These are phyloP conservation scores for Suillus paluster DNA, from an alignment of 768 basidiomycete genomes.

Conservation along the genomic window DNA sequence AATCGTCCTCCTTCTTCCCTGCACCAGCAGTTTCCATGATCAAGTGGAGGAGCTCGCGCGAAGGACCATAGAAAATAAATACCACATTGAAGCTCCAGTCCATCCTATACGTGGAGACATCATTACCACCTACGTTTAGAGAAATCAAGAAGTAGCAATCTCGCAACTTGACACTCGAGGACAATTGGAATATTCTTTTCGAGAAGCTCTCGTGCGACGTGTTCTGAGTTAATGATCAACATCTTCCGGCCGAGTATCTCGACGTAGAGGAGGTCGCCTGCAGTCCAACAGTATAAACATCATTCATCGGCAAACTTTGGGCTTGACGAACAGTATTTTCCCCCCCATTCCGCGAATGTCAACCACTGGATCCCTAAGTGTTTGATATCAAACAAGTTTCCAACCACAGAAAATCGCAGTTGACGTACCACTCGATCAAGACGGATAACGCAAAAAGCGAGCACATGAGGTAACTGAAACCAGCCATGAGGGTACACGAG, in stretches of 20 bases:
- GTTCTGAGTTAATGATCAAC: slow-evolving; percentile 28
- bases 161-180: no score
- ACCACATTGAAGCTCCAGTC: no score
- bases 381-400: slow-evolving; percentile 48
- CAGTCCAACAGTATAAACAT: neutral
- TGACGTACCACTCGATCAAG: slow-evolving; percentile 8
- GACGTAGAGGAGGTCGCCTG: slow-evolving; percentile 31
- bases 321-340: slow-evolving; percentile 41
- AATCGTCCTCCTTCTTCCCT: slow-evolving; percentile 9
- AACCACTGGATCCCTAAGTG: slow-evolving; percentile 42
- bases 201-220: slow-evolving; percentile 29
- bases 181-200: slow-evolving; percentile 33
- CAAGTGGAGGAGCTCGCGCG: no score
- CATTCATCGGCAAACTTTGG: neutral
- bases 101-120: no score
- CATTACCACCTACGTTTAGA: slow-evolving; percentile 7
- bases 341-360: slow-evolving; percentile 46
- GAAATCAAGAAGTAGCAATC: no score
- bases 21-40: no score
- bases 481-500: no score
- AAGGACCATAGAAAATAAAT: no score
- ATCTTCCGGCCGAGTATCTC: slow-evolving; percentile 29
- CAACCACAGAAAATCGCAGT: slow-evolving; percentile 45
- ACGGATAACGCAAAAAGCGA: slow-evolving; percentile 10
- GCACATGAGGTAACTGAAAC: no score